phyloP scores from a whole-genome alignment of 805 yeast species.

The Deakozyma indianensis region DNA sequence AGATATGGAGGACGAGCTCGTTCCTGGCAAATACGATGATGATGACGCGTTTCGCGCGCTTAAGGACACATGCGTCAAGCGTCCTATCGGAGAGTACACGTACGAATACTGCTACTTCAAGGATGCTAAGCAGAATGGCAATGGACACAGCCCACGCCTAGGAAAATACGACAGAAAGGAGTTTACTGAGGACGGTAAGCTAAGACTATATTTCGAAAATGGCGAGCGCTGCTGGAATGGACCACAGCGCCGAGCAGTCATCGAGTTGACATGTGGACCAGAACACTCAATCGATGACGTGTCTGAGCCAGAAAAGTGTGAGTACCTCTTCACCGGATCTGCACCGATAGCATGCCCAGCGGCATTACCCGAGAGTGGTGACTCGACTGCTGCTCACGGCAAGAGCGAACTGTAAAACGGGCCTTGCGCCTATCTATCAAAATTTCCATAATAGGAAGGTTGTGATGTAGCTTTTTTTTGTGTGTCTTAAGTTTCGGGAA shows the following conservation, averaged over 20 bases:
- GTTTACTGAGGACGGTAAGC: conserved; percentile 17
- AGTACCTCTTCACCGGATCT: conserved; percentile 36
- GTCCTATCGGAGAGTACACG: conserved; percentile 51
- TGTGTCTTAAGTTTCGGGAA: too few relatives aligned
- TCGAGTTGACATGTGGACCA: conserved; percentile 54
- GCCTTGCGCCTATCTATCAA: too few relatives aligned
- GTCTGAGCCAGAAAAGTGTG: conserved; percentile 81
- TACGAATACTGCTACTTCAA: conserved; percentile 50
- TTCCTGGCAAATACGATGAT: conserved; percentile 33
- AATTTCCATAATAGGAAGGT: too few relatives aligned
- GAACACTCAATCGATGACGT: conserved; percentile 44
- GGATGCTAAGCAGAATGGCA: conserved; percentile 40
- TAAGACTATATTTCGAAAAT: conserved; percentile 28
- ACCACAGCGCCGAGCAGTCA: conserved; percentile 58
- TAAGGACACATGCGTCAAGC: conserved; percentile 31
- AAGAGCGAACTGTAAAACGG: too few relatives aligned
- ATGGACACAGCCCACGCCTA: conserved; percentile 33
- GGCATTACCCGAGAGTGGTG: neutral
- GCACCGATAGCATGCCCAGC: neutral
- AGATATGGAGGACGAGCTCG: conserved; percentile 10
- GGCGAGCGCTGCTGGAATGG: conserved; percentile 95
- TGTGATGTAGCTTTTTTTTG: too few relatives aligned
- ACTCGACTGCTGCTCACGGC: too few relatives aligned
- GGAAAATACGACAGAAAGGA: conserved; percentile 27
- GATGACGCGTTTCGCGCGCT: conserved; percentile 50